Evolutionary conservation across 345 rosid genomes (phyloP).

Genomic region (Aquilaria sinensis): DNA sequence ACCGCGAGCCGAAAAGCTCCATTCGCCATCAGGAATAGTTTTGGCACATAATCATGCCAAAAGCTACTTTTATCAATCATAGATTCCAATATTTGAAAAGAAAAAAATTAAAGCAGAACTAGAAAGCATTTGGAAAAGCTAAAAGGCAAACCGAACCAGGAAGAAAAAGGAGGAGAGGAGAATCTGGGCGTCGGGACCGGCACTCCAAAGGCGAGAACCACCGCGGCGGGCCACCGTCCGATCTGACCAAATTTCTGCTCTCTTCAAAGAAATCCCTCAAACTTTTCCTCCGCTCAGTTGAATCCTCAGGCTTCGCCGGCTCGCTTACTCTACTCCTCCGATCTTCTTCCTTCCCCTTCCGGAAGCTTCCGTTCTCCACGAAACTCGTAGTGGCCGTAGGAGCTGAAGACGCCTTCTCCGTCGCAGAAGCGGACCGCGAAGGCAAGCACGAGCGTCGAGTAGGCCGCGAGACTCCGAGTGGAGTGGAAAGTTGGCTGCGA

Average conservation of each 20-base stretch:
- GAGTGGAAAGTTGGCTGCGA: not conserved
- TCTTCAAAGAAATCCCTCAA: conserved; percentile 45
- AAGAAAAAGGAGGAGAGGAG: conserved; percentile 68
- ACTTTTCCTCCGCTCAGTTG: conserved; percentile 19
- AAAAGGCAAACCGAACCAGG: conserved; percentile 37
- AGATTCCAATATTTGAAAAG: not conserved
- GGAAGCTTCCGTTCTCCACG: conserved; percentile 1
- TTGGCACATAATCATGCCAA: no score
- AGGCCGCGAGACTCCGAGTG: not conserved
- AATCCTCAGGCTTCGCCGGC: not conserved
- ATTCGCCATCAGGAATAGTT: no score
- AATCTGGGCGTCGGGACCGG: conserved; percentile 32
- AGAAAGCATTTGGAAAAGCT: not conserved
- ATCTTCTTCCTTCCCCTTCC: conserved; percentile 10
- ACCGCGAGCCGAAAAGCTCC: no score
- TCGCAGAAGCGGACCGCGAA: not conserved
- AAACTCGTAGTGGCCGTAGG: conserved; percentile 5
- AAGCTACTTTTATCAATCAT: no score
- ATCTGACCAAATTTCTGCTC: conserved; percentile 33
- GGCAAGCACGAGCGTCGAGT: not conserved
- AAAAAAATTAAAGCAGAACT: not conserved
- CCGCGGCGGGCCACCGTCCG: conserved; percentile 57
- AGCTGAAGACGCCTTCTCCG: conserved; percentile 4
- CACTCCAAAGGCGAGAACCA: conserved; percentile 73
- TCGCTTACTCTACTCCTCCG: not conserved